These are phyloP conservation scores for Domatiomyces globalis DNA, from an alignment of 2,329 filamentous ascomycete genomes.

Conservation along the genomic window DNA sequence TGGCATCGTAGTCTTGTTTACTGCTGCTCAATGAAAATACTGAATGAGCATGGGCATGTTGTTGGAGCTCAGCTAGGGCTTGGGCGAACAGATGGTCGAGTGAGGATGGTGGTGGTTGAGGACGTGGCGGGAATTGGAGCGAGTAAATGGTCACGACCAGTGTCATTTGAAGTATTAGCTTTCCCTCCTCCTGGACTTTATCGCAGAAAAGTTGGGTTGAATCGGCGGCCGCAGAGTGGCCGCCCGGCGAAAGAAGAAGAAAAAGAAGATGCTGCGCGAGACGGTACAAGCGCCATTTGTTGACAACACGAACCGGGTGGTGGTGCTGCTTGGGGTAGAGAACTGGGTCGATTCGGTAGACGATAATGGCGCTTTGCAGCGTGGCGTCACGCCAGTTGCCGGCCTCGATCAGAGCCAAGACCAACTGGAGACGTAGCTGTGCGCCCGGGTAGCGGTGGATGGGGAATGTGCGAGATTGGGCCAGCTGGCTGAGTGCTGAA, in stretches of 20 bases:
- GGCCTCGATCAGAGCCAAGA: conserved; percentile 33
- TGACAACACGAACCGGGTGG: conserved; percentile 43
- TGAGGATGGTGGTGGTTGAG: not conserved
- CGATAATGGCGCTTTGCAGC: conserved; percentile 37
- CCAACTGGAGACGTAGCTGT: conserved; percentile 39
- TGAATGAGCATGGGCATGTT: not conserved
- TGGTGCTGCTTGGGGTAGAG: conserved; percentile 32
- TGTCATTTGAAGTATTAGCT: not conserved
- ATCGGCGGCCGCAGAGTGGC: no score
- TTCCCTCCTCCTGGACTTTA: not conserved
- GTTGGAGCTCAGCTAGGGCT: not conserved
- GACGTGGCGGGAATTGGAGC: not conserved
- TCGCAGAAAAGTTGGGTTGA: not conserved
- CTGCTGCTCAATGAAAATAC: no score
- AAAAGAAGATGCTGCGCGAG: not conserved
- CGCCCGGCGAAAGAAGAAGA: not conserved
- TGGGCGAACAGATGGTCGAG: not conserved
- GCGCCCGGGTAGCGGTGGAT: conserved; percentile 41
- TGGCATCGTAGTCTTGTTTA: no score
- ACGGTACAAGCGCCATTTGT: conserved; percentile 19
- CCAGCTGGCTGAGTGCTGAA: not conserved
- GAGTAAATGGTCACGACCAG: not conserved
- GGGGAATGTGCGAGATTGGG: conserved; percentile 25
- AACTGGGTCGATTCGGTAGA: conserved; percentile 37
- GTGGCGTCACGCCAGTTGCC: conserved; percentile 35